Conservation (phyloP, 2,329 filamentous ascomycete genomes). For the Albophoma yamanashiensis region DNA sequence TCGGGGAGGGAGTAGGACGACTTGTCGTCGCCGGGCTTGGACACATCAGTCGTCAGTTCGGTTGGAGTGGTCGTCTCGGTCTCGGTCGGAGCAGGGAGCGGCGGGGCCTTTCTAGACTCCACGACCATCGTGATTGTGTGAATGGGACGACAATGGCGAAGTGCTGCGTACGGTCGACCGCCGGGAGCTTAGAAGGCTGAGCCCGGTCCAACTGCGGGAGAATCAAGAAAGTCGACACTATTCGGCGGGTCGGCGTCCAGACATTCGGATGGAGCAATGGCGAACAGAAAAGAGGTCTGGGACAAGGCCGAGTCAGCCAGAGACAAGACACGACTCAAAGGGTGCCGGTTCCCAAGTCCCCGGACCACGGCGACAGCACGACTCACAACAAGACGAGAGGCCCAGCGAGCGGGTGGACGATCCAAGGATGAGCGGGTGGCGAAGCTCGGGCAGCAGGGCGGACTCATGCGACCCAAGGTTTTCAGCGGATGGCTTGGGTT, state of each 20-base stretch:
- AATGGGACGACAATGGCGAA: constrained; percentile 2
- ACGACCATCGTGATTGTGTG: constrained; percentile 37
- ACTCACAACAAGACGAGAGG: not conserved
- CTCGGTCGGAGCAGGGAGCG: constrained; percentile 71
- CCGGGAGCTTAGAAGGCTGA: not conserved
- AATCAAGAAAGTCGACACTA: constrained; percentile 2
- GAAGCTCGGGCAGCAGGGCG: not conserved
- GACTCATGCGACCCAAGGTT: not conserved
- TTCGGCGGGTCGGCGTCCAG: constrained; percentile 14
- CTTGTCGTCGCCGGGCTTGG: constrained; percentile 55
- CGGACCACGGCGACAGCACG: not conserved
- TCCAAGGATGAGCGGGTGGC: not conserved
- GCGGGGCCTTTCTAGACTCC: constrained; percentile 47
- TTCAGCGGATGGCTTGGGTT: not conserved
- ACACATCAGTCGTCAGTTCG: constrained; percentile 54
- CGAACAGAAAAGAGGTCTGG: constrained; percentile 1
- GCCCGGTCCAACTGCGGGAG: not conserved
- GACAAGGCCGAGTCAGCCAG: constrained; percentile 2
- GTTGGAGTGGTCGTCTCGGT: constrained; percentile 54
- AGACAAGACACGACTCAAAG: not conserved
- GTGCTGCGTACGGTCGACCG: not conserved
- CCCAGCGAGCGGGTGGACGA: not conserved
- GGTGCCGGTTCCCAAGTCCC: not conserved
- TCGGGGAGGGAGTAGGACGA: constrained; percentile 74
- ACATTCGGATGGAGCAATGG: constrained; percentile 14